A percentile compares a stretch with the other conserved stretches of the same genome.
These are phyloP conservation scores for Fusarium nematophilum DNA, from an alignment of 2,329 filamentous ascomycete species.

Conservation along the genomic window DNA sequence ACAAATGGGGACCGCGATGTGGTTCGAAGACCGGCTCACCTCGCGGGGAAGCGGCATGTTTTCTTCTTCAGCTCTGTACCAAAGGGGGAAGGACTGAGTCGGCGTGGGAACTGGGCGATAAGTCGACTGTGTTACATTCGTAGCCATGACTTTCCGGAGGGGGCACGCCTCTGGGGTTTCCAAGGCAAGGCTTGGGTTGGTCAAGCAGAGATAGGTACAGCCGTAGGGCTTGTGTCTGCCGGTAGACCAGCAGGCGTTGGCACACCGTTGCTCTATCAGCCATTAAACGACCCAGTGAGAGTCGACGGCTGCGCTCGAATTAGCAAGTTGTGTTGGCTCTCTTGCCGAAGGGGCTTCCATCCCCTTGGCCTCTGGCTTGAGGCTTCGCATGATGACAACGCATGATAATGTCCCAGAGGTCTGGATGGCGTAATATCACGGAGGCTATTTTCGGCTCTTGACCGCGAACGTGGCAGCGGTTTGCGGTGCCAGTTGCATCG, in stretches of 20 bases:
- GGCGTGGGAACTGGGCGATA: too few relatives aligned
- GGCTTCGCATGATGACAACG: not conserved
- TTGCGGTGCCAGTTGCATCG: not conserved
- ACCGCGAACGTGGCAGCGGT: not conserved
- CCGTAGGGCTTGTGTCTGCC: too few relatives aligned
- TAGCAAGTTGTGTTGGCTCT: not conserved
- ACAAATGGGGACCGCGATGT: not conserved
- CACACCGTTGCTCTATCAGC: too few relatives aligned
- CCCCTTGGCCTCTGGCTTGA: not conserved
- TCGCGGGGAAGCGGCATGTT: conserved; percentile 3
- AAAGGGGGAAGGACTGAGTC: not conserved
- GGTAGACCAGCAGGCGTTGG: too few relatives aligned
- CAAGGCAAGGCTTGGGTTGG: not conserved
- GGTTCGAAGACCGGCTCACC: conserved; percentile 8
- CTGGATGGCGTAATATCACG: not conserved
- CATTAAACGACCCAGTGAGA: not conserved
- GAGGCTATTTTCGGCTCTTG: not conserved
- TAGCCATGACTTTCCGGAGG: too few relatives aligned
- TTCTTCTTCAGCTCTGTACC: not conserved
- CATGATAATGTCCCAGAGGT: not conserved
- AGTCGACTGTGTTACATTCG: too few relatives aligned
- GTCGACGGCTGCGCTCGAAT: not conserved
- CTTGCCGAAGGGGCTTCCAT: not conserved
- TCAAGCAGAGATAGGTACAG: not conserved
- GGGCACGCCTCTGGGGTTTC: too few relatives aligned